Evolutionary conservation across 495 filamentous ascomycete genomes (phyloP).

Genomic region (Podospora pseudopauciseta): DNA sequence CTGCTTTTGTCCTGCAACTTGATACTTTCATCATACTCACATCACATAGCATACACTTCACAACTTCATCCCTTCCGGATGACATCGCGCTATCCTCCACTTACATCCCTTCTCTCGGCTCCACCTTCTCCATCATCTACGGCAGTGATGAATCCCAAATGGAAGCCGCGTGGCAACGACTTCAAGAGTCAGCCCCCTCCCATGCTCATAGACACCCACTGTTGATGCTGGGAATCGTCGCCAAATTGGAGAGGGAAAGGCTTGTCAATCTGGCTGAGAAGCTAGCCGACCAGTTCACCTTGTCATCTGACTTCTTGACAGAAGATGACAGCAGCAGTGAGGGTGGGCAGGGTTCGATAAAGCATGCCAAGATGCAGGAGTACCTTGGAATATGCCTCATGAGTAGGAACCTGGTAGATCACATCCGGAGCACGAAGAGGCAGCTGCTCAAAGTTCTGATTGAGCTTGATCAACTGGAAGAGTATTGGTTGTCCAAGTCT

Average conservation of each 20-base stretch:
- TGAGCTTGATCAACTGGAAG: neutral
- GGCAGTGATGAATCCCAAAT: constrained; percentile 7
- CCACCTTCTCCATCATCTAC: constrained; percentile 9
- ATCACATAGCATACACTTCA: constrained; percentile 10
- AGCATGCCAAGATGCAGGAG: constrained; percentile 5
- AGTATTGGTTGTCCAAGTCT: neutral
- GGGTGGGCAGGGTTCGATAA: no score
- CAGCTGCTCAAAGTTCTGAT: constrained; percentile 7
- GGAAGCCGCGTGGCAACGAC: neutral
- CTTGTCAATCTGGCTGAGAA: neutral
- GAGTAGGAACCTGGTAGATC: constrained; percentile 11
- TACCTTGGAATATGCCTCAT: constrained; percentile 10
- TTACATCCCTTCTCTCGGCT: neutral
- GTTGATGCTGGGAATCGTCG: neutral
- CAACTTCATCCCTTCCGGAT: constrained; percentile 5
- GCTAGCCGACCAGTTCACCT: constrained; percentile 15
- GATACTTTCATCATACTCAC: neutral
- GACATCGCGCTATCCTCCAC: constrained; percentile 14
- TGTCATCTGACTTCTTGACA: constrained; percentile 1
- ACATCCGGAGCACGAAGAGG: constrained; percentile 12
- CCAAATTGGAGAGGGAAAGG: constrained; percentile 12
- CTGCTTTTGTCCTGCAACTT: neutral
- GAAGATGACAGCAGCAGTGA: neutral
- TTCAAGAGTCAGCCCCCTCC: no score
- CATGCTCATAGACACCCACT: neutral